These are phyloP conservation scores for Hypoxylon sp. DNA, from an alignment of 2,329 filamentous ascomycete species.

Conservation along the genomic window DNA sequence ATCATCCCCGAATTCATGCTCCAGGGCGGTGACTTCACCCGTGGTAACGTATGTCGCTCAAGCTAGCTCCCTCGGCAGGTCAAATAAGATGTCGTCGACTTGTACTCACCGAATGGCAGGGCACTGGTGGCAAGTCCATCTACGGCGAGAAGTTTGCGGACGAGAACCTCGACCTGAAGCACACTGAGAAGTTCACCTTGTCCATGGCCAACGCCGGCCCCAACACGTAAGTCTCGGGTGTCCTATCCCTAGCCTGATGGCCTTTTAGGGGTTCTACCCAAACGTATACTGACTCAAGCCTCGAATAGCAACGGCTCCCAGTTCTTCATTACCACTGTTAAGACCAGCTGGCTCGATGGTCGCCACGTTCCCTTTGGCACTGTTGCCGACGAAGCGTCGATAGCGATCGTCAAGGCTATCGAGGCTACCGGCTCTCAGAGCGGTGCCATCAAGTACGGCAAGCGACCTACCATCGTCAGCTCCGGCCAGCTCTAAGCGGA, in stretches of 20 bases:
- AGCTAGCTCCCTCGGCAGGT: background rate
- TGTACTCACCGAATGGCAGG: conserved; percentile 57
- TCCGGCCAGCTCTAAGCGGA: conserved; percentile 58
- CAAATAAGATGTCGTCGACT: background rate
- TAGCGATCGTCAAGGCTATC: conserved; percentile 65
- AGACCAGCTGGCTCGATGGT: conserved; percentile 84
- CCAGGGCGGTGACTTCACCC: conserved; percentile 95
- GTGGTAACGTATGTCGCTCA: conserved; percentile 75
- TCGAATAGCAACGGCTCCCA: conserved; percentile 88
- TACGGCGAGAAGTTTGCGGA: conserved; percentile 94
- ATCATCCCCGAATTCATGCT: conserved; percentile 95
- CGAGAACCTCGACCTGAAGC: conserved; percentile 85
- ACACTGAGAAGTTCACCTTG: conserved; percentile 78
- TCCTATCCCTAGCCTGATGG: background rate
- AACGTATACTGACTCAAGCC: conserved; percentile 2
- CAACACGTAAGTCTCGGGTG: conserved; percentile 73
- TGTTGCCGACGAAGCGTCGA: conserved; percentile 53
- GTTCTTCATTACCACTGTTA: conserved; percentile 96
- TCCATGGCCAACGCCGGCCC: conserved; percentile 96
- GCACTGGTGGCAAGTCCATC: conserved; percentile 91
- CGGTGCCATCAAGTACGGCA: conserved; percentile 63
- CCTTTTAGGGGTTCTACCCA: background rate
- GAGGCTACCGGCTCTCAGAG: conserved; percentile 66
- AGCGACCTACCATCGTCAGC: conserved; percentile 65
- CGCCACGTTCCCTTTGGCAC: conserved; percentile 88